A percentile compares a stretch with the other conserved stretches of the same genome.
Evolutionary conservation across 2,329 filamentous ascomycete species (phyloP).

Genomic region (Exophiala dermatitidis): DNA sequence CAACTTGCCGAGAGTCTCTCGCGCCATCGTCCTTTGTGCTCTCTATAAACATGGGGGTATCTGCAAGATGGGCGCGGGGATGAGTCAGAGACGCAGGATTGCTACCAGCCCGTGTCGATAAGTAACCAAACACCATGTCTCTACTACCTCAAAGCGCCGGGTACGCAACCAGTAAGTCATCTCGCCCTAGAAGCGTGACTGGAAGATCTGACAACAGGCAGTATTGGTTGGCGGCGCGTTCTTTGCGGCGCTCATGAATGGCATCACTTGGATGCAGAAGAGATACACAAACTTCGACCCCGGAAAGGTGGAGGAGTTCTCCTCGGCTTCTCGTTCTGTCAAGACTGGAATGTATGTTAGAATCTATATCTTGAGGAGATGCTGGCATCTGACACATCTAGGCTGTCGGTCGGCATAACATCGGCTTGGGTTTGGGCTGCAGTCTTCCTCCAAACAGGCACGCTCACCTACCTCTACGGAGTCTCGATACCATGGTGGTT

Average conservation of each 20-base stretch:
- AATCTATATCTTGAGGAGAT: slow-evolving; percentile 69
- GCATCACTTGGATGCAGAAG: slow-evolving; percentile 34
- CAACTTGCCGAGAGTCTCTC: neutral
- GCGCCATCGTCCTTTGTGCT: slow-evolving; percentile 2
- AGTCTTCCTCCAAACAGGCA: slow-evolving; percentile 56
- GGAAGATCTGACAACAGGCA: neutral
- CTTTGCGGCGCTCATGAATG: slow-evolving; percentile 39
- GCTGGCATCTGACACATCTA: slow-evolving; percentile 64
- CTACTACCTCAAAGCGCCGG: slow-evolving; percentile 9
- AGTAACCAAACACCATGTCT: neutral
- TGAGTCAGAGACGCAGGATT: neutral
- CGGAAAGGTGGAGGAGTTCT: slow-evolving; percentile 26
- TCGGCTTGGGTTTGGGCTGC: slow-evolving; percentile 72
- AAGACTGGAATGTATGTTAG: slow-evolving; percentile 41
- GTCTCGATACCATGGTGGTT: slow-evolving; percentile 59
- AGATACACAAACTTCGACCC: slow-evolving; percentile 28
- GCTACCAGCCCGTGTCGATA: neutral
- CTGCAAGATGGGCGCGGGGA: neutral
- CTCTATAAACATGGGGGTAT: slow-evolving; percentile 8
- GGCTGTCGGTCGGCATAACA: slow-evolving; percentile 79
- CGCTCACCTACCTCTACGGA: slow-evolving; percentile 71
- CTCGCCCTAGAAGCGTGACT: neutral
- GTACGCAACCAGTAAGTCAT: slow-evolving; percentile 3
- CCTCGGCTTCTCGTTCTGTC: slow-evolving; percentile 3
- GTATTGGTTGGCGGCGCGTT: slow-evolving; percentile 42